phyloP scores from a whole-genome alignment of 768 basidiomycete genomes.

The Boletus sp. region DNA sequence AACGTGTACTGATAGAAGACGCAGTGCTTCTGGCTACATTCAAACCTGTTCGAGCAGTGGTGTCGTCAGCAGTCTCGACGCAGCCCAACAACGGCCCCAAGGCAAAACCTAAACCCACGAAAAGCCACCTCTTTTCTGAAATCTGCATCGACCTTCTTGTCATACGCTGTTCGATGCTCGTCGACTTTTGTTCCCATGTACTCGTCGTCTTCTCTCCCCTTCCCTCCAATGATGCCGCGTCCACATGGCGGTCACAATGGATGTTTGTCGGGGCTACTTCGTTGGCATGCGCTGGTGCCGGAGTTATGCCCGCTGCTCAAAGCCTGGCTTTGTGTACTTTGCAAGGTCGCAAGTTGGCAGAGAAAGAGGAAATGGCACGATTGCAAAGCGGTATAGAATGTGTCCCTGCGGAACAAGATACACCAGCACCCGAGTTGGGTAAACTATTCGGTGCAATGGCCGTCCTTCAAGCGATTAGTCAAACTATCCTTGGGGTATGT shows the following conservation, averaged over 20 bases:
- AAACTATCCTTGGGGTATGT: constrained; percentile 53
- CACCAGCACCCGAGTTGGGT: constrained; percentile 41
- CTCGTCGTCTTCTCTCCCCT: constrained; percentile 54
- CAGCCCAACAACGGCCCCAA: constrained; percentile 10
- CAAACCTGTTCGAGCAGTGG: constrained; percentile 41
- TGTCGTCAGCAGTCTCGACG: constrained; percentile 3
- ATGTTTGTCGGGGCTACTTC: constrained; percentile 60
- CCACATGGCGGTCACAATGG: constrained; percentile 31
- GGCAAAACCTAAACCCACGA: constrained; percentile 45
- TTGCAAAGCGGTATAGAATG: constrained; percentile 2
- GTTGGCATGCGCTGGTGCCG: constrained; percentile 62
- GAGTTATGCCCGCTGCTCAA: constrained; percentile 64
- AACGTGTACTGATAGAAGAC: constrained; percentile 26
- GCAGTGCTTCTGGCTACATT: constrained; percentile 60
- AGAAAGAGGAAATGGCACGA: constrained; percentile 36
- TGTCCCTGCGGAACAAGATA: constrained; percentile 11
- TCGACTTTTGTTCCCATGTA: constrained; percentile 63
- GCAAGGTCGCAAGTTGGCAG: constrained; percentile 29
- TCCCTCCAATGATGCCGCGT: constrained; percentile 32
- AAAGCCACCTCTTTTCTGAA: constrained; percentile 53
- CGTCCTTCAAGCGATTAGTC: constrained; percentile 61
- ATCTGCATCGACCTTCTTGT: constrained; percentile 68
- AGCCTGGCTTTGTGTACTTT: constrained; percentile 72
- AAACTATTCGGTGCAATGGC: constrained; percentile 71
- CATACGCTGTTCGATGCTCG: constrained; percentile 57